Evolutionary conservation across 331 rosid genomes (phyloP).

Genomic region (Cydonia oblonga): DNA sequence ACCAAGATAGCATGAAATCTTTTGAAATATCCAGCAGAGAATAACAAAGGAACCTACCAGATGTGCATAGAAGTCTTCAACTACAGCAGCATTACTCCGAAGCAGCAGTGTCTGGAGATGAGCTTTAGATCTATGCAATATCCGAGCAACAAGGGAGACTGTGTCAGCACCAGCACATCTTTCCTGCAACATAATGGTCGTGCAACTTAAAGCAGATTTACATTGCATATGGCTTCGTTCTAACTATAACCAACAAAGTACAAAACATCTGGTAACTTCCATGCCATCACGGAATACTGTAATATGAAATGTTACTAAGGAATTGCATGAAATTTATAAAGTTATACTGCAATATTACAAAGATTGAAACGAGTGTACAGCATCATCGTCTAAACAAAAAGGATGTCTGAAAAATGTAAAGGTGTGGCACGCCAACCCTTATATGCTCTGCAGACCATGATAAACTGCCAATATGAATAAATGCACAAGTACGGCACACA

Average conservation of each 20-base stretch:
- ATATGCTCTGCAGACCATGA: background rate
- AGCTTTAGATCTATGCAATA: slow-evolving; percentile 77
- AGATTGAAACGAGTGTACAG: background rate
- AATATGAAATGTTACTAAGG: background rate
- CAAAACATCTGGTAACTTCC: background rate
- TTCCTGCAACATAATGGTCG: slow-evolving; percentile 56
- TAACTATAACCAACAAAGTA: background rate
- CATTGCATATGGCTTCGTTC: slow-evolving; percentile 5
- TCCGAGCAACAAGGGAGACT: slow-evolving; percentile 62
- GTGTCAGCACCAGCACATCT: slow-evolving; percentile 91
- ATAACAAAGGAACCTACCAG: slow-evolving; percentile 46
- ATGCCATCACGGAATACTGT: background rate
- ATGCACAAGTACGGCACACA: background rate
- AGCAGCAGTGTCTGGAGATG: slow-evolving; percentile 86
- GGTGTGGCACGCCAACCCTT: background rate
- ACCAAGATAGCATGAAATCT: slow-evolving; percentile 2
- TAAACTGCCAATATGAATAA: background rate
- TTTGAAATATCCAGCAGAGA: slow-evolving; percentile 2
- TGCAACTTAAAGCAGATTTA: slow-evolving; percentile 17
- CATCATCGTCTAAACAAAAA: background rate
- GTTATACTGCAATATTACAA: background rate
- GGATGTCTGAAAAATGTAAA: background rate
- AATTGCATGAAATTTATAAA: background rate
- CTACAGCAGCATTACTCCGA: slow-evolving; percentile 66
- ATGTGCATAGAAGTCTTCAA: slow-evolving; percentile 81